These are phyloP conservation scores for Domatiomyces catenatus DNA, from an alignment of 2,329 filamentous ascomycete species.

Conservation along the genomic window DNA sequence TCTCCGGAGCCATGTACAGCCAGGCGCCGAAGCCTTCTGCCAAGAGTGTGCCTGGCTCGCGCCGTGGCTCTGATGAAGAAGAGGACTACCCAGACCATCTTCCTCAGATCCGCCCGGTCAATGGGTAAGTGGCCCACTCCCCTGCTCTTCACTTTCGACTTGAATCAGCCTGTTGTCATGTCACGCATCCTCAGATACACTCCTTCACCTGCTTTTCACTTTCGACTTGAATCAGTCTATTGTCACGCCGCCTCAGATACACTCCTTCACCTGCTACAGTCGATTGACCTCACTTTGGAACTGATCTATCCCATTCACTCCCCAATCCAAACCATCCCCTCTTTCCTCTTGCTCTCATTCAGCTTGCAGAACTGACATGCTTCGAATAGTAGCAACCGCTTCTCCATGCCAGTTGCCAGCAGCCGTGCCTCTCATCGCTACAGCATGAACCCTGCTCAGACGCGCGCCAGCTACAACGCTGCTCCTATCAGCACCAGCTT, in stretches of 20 bases:
- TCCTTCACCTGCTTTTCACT: neutral
- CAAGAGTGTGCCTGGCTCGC: slow-evolving; percentile 70
- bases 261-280: neutral
- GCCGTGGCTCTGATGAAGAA: slow-evolving; percentile 81
- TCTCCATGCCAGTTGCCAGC: slow-evolving; percentile 77
- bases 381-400: slow-evolving; percentile 57
- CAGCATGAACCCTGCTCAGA: slow-evolving; percentile 5
- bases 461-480: slow-evolving; percentile 29
- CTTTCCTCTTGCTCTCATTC: slow-evolving; percentile 2
- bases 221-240: neutral
- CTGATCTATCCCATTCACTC: neutral
- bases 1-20: slow-evolving; percentile 30
- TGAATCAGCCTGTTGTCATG: neutral
- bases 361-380: slow-evolving; percentile 6
- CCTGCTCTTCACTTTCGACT: neutral
- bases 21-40: slow-evolving; percentile 49
- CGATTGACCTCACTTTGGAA: neutral
- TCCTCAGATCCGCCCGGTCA: slow-evolving; percentile 44
- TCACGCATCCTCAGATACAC: neutral
- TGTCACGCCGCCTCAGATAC: neutral
- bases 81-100: slow-evolving; percentile 52
- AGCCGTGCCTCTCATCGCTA: slow-evolving; percentile 11
- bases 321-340: neutral
- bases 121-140: neutral
- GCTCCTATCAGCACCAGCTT: slow-evolving; percentile 76